Evolutionary conservation across 306 rosid species (phyloP).

Genomic region (Cucumis sativus): DNA sequence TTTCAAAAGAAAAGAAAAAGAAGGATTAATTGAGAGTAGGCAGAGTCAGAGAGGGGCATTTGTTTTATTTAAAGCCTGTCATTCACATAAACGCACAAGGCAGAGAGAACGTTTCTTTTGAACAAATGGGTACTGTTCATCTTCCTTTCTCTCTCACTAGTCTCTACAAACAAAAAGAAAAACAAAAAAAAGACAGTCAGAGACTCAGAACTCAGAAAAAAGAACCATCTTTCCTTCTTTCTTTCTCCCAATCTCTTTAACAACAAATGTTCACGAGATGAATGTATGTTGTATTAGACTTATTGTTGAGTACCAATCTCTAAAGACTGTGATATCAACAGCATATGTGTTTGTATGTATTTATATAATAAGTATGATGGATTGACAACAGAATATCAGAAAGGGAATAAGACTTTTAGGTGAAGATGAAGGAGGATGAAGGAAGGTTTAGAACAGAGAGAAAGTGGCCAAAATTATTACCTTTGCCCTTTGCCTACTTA

Average conservation of each 20-base stretch:
- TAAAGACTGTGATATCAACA: background rate
- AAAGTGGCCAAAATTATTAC: slow-evolving; percentile 5
- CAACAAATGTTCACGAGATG: background rate
- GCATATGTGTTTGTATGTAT: background rate
- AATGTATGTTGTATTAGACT: background rate
- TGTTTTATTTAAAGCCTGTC: slow-evolving; percentile 8
- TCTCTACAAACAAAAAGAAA: background rate
- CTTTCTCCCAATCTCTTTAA: background rate
- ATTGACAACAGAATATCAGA: slow-evolving; percentile 1
- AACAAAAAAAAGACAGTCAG: background rate
- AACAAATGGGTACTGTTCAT: background rate
- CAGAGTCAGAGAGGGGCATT: slow-evolving; percentile 2
- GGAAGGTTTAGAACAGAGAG: background rate
- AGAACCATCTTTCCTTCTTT: background rate
- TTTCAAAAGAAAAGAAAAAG: slow-evolving; percentile 12
- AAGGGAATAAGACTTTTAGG: background rate
- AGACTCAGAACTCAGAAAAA: background rate
- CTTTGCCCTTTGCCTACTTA: background rate
- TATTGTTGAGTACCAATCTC: background rate
- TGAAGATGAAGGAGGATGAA: no score
- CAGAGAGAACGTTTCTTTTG: background rate
- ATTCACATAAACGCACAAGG: background rate
- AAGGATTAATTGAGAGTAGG: slow-evolving; percentile 11
- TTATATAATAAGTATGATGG: background rate
- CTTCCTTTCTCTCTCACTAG: background rate